Conservation (phyloP, 257 asterid genomes). For the Echites panduratus region DNA sequence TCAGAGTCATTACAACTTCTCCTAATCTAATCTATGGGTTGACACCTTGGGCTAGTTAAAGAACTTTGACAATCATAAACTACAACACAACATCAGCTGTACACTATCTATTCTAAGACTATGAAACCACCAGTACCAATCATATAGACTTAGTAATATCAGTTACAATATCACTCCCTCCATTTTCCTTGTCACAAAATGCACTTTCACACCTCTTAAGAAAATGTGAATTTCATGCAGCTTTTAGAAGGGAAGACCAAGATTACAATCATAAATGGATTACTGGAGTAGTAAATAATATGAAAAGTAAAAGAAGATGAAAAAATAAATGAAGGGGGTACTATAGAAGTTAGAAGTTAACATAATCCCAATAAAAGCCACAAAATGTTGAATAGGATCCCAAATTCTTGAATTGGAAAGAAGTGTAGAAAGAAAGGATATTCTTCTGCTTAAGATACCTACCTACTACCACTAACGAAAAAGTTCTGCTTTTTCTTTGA, state of each 20-base stretch:
- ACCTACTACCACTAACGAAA: slow-evolving; percentile 97
- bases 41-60: background rate
- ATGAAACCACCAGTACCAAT: no score
- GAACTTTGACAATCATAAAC: background rate
- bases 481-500: slow-evolving; percentile 66
- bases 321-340: background rate
- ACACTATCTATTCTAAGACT: no score
- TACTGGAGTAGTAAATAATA: no score
- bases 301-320: no score
- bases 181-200: no score
- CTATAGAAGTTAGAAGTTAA: background rate
- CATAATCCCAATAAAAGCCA: background rate
- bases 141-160: background rate
- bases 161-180: no score
- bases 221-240: no score
- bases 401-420: background rate
- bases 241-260: no score
- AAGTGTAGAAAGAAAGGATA: background rate
- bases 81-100: background rate
- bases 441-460: slow-evolving; percentile 14
- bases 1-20: background rate
- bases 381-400: background rate
- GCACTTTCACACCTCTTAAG: no score
- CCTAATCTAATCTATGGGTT: background rate
- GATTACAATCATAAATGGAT: no score